Base-by-base conservation (phyloP, 106 monocot species). In the Dendrobium officinale region DNA sequence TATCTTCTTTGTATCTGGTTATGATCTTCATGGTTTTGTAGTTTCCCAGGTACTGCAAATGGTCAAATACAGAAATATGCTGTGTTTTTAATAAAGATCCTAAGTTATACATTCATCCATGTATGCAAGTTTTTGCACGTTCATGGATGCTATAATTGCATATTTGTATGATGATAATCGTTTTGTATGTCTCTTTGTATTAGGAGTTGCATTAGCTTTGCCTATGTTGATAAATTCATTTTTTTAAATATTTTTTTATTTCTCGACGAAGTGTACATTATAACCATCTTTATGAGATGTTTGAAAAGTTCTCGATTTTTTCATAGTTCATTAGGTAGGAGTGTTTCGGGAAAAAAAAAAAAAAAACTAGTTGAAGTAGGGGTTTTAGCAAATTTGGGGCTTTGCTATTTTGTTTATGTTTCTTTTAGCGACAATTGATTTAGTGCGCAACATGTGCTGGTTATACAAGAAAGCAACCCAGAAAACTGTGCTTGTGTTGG, bases 11-110 rank as follows among this genome's bases (percentile, higher is more conserved):
- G 89, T 90, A 42, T 77, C 91, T 85, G 98, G 98, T 68, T 99
- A 99, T 85, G 88, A 92, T 82, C 83, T 99, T 84, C 86, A 81
- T 75, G 98, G 98, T 55, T 90, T 81, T 86, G 95, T 99, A 77
- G 91, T 93, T 84, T 85, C 95, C 85, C 94, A 98, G 96, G 96
- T 96, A 90, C 79, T 75, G 17, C n/a, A 61, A 9, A 44, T 49
- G 13, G 11, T 10, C 27, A 51, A 10, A 27, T 29, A 22, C 4
- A 29, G 4, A 74, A 44, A 42, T 20, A 11, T 74, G 18, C 19
- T 74, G 8, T 44, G 43, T 2, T 74, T 44, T 74, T 74, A 43
- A 43, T 42, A 74, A n/a, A 6, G 61, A 4, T 42, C 15, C n/a
- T 74, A 44, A 44, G 17, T 74, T 20, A n/a, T 42, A 20, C 41